These are phyloP conservation scores for Darksidea phi DNA, from an alignment of 495 filamentous ascomycete species.

Conservation along the genomic window DNA sequence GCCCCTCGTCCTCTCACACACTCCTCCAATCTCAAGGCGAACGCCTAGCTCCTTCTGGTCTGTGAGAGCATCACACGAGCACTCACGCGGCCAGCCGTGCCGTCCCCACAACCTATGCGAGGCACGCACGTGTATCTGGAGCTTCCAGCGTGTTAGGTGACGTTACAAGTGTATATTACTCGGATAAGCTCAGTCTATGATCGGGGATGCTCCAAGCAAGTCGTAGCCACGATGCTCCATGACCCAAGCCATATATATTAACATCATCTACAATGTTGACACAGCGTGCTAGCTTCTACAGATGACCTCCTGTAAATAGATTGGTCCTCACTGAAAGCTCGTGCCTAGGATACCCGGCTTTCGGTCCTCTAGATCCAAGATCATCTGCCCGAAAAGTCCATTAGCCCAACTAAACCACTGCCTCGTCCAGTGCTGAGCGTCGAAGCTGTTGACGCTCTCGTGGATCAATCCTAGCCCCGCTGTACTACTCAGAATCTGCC, in stretches of 20 bases:
- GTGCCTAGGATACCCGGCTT: conserved; percentile 48
- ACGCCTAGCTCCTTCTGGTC: too few relatives aligned
- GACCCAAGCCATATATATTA: background rate
- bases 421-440: conserved; percentile 56
- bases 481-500: conserved; percentile 52
- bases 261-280: too few relatives aligned
- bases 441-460: conserved; percentile 58
- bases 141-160: background rate
- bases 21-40: too few relatives aligned
- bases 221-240: background rate
- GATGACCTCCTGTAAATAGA: too few relatives aligned
- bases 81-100: background rate
- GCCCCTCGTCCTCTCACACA: too few relatives aligned
- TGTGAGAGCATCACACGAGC: too few relatives aligned
- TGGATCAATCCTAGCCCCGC: conserved; percentile 61
- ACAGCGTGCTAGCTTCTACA: too few relatives aligned
- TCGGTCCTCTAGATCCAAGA: conserved; percentile 55
- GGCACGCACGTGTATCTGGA: conserved; percentile 8
- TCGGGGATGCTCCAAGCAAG: background rate
- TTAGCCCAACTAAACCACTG: conserved; percentile 74
- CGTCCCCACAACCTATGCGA: conserved; percentile 22
- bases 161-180: background rate
- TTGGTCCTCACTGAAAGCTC: conserved; percentile 46
- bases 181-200: background rate
- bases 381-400: conserved; percentile 65